phyloP scores from a whole-genome alignment of 345 rosid species.

The Erodium maritimum region DNA sequence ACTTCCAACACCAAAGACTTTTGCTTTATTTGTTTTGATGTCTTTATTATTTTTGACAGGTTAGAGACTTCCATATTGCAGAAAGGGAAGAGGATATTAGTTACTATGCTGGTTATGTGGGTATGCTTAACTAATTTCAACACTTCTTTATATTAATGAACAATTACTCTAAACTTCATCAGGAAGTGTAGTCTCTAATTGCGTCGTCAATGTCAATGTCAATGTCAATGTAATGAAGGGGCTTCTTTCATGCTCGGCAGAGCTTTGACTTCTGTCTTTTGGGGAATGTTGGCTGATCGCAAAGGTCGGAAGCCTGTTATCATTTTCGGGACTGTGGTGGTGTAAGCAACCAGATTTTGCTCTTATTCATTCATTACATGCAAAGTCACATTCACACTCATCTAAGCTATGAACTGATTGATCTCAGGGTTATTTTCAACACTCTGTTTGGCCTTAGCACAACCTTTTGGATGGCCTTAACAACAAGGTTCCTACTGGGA shows the following conservation, averaged over 20 bases:
- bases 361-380: too few species aligned
- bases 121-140: constrained; percentile 30
- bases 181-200: not conserved
- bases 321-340: constrained; percentile 47
- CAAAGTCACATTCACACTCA: too few species aligned
- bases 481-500: constrained; percentile 76
- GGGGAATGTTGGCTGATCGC: constrained; percentile 87
- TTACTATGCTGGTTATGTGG: constrained; percentile 78
- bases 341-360: constrained; percentile 40
- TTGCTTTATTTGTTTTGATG: not conserved
- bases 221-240: constrained; percentile 37
- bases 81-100: constrained; percentile 80
- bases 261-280: constrained; percentile 72
- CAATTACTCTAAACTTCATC: too few species aligned
- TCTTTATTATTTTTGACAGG: constrained; percentile 32
- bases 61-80: constrained; percentile 64
- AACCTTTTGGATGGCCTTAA: constrained; percentile 91
- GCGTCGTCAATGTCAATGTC: too few species aligned
- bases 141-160: not conserved
- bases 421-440: constrained; percentile 74
- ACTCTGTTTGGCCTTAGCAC: constrained; percentile 79
- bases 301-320: constrained; percentile 89
- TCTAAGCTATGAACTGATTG: constrained; percentile 4
- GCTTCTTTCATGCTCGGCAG: constrained; percentile 82
- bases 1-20: too few species aligned